These are phyloP conservation scores for Phytopythium sindhum DNA, from an alignment of 352 stramenopile species.

Conservation along the genomic window DNA sequence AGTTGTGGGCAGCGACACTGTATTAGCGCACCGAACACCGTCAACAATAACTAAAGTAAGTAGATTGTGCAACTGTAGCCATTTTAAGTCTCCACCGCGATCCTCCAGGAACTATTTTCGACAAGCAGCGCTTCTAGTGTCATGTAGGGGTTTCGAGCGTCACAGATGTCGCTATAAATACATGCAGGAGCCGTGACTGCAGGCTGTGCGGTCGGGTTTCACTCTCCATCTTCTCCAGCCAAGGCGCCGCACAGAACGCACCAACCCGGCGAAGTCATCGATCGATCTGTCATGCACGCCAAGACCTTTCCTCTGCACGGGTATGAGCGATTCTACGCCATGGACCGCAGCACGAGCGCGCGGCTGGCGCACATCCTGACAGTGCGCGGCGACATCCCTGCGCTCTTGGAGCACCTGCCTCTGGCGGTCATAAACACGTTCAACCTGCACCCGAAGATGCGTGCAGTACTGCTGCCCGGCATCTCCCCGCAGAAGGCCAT, in stretches of 20 bases:
- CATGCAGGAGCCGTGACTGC: background rate
- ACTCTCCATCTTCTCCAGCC: constrained; percentile 1
- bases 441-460: constrained; percentile 62
- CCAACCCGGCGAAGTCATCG: background rate
- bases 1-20: background rate
- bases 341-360: constrained; percentile 37
- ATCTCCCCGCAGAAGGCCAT: constrained; percentile 42
- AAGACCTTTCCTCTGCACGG: constrained; percentile 49
- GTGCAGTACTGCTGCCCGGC: constrained; percentile 33
- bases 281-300: constrained; percentile 2
- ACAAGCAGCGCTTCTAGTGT: background rate
- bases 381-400: constrained; percentile 36
- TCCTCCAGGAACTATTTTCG: background rate
- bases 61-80: background rate
- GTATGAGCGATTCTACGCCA: constrained; percentile 70
- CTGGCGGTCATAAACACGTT: constrained; percentile 45
- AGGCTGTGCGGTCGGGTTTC: background rate
- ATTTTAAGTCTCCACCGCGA: background rate
- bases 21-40: background rate
- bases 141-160: background rate
- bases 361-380: constrained; percentile 52
- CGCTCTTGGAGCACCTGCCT: constrained; percentile 33
- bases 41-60: background rate
- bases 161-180: background rate
- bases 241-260: background rate